phyloP scores from a whole-genome alignment of 192 early-diverging fungal species.

The Coemansia asiatica region DNA sequence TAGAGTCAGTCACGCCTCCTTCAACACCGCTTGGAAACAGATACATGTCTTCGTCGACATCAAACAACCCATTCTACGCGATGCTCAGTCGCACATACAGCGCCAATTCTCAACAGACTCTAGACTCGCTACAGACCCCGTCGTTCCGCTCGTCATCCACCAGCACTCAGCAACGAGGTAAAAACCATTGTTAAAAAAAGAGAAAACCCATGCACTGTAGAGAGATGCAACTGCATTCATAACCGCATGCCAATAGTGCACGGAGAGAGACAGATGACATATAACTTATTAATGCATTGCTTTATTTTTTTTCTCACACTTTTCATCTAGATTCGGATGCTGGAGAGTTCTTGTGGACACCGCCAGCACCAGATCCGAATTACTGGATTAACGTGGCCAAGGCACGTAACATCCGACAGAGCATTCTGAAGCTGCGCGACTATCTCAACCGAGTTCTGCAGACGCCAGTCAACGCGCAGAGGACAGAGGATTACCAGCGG shows the following conservation, averaged over 20 bases:
- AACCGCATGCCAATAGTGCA: not conserved
- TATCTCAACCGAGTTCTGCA: constrained; percentile 4
- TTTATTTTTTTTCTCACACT: not conserved
- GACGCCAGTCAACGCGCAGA: not conserved
- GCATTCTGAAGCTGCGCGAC: constrained; percentile 18
- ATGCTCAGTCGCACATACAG: constrained; percentile 15
- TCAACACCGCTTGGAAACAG: constrained; percentile 6
- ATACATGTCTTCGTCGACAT: not conserved
- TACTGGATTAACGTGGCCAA: constrained; percentile 50
- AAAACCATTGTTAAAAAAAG: not conserved
- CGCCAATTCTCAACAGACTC: constrained; percentile 13
- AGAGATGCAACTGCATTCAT: not conserved
- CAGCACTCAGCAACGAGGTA: not conserved
- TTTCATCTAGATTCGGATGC: not conserved
- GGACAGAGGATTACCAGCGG: constrained; percentile 7
- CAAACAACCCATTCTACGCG: constrained; percentile 16
- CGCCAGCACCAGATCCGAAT: constrained; percentile 39
- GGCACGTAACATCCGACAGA: constrained; percentile 38
- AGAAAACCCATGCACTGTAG: no score
- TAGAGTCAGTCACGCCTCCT: not conserved
- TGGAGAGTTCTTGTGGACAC: constrained; percentile 36
- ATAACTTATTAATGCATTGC: not conserved
- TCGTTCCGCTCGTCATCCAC: constrained; percentile 4
- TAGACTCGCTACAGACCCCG: not conserved
- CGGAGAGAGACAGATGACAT: not conserved